phyloP scores from a whole-genome alignment of 1,284 basidiomycete genomes.

The Trichosporon sp. region DNA sequence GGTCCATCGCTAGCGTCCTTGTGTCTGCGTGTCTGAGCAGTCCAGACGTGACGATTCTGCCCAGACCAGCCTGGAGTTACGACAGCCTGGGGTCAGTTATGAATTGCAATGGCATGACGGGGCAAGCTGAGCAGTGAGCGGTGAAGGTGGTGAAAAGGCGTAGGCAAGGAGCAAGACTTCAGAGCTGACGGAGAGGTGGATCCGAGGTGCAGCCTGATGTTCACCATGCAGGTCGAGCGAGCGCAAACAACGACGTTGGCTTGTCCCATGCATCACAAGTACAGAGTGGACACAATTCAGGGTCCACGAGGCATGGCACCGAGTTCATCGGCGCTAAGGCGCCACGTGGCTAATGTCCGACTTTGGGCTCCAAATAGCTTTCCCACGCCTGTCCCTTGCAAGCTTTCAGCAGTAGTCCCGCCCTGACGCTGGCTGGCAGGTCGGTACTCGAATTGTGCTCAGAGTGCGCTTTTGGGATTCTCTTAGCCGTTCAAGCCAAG shows the following conservation, averaged over 20 bases:
- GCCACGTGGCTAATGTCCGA: neutral
- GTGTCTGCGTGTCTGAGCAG: no score
- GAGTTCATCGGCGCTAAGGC: neutral
- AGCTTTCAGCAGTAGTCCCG: neutral
- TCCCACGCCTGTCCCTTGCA: neutral
- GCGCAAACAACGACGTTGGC: neutral
- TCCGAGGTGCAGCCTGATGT: no score
- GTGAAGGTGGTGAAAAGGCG: no score
- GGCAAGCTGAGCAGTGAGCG: no score
- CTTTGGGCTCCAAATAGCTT: neutral
- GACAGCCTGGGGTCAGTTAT: no score
- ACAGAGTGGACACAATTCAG: neutral
- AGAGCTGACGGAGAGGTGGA: no score
- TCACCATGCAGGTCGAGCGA: no score
- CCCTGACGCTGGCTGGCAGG: neutral
- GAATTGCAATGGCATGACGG: no score
- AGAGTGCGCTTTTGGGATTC: neutral
- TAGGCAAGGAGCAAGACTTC: no score
- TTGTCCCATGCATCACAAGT: neutral
- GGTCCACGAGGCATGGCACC: neutral
- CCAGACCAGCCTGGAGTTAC: no score
- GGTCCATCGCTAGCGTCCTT: no score
- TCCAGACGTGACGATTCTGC: no score
- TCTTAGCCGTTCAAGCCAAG: slow-evolving; percentile 21
- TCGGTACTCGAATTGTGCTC: neutral